Evolutionary conservation across 345 rosid genomes (phyloP).

Genomic region (Euphorbia peplus): DNA sequence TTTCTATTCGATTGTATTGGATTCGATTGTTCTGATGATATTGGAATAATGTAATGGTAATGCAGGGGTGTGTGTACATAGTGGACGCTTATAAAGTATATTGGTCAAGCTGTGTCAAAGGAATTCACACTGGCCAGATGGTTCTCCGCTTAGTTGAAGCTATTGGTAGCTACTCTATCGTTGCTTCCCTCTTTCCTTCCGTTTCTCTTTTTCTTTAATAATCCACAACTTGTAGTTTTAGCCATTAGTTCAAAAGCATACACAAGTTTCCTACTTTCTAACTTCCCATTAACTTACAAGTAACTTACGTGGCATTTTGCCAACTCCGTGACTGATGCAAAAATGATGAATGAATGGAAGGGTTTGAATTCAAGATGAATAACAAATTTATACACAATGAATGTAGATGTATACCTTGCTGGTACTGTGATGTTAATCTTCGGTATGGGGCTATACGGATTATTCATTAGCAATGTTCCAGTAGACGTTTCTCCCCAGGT

Average conservation of each 20-base stretch:
- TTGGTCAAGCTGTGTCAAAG: constrained; percentile 78
- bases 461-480: constrained; percentile 67
- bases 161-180: constrained; percentile 54
- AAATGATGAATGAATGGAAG: no score
- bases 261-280: neutral
- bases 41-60: no score
- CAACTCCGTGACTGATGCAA: neutral
- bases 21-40: no score
- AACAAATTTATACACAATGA: constrained; percentile 1
- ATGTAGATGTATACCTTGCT: constrained; percentile 87
- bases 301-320: no score
- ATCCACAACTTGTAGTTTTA: no score
- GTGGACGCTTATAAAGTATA: constrained; percentile 76
- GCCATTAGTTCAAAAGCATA: no score
- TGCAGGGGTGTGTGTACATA: constrained; percentile 74
- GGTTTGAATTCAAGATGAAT: neutral
- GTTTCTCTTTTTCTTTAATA: no score
- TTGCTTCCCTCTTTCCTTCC: no score
- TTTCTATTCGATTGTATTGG: no score
- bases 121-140: constrained; percentile 81
- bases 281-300: no score
- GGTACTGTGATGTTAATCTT: constrained; percentile 95
- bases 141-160: constrained; percentile 89
- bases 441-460: constrained; percentile 90
- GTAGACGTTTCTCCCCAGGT: constrained; percentile 38